Evolutionary conservation across 306 rosid species (phyloP).

Genomic region (Abrus precatorius): DNA sequence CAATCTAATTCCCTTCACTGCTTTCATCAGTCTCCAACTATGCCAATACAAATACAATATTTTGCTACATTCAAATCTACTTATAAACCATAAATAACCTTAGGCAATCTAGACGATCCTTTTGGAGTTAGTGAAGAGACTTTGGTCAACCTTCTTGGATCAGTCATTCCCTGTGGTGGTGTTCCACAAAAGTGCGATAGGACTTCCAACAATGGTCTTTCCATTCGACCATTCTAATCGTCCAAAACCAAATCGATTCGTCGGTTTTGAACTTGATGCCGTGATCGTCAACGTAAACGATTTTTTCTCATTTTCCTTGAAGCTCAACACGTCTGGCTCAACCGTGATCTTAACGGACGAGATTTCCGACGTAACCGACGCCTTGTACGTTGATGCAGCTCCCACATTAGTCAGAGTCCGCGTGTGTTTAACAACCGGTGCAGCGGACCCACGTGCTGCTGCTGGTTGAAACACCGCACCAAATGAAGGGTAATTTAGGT

Average conservation of each 20-base stretch:
- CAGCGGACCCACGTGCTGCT: not conserved
- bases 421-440: conserved; percentile 45
- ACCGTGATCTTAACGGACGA: conserved; percentile 59
- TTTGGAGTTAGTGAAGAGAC: not conserved
- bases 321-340: conserved; percentile 68
- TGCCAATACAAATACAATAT: not conserved
- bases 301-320: conserved; percentile 70
- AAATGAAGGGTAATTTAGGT: conserved; percentile 82
- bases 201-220: conserved; percentile 68
- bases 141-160: not conserved
- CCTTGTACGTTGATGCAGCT: conserved; percentile 61
- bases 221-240: conserved; percentile 85
- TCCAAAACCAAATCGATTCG: conserved; percentile 56
- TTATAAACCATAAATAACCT: not conserved
- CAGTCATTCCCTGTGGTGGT: not conserved
- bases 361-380: conserved; percentile 40
- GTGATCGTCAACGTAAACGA: conserved; percentile 63
- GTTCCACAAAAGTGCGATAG: conserved; percentile 52
- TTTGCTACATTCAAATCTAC: not conserved
- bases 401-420: conserved; percentile 81
- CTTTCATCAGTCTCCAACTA: not conserved
- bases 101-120: not conserved
- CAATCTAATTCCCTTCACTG: too few relatives aligned
- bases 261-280: conserved; percentile 13
- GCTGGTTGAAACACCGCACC: conserved; percentile 55